These are phyloP conservation scores for Paecilomyces niveus DNA, from an alignment of 2,329 filamentous ascomycete species.

Conservation along the genomic window DNA sequence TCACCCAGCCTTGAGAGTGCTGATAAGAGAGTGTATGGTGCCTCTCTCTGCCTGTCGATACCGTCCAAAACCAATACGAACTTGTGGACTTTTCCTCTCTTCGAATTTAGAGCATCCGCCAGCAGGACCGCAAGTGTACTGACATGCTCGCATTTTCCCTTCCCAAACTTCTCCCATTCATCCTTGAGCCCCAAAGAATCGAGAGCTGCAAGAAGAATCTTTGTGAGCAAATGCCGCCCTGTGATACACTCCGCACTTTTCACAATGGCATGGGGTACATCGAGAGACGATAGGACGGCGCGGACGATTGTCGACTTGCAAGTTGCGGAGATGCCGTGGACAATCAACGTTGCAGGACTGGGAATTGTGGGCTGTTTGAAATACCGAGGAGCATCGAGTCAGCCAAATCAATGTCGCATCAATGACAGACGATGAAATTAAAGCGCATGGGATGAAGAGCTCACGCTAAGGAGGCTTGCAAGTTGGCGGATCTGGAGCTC, in stretches of 20 bases:
- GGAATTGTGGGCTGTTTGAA: constrained; percentile 42
- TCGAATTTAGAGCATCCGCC: constrained; percentile 32
- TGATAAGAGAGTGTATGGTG: constrained; percentile 68
- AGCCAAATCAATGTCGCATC: neutral
- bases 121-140: constrained; percentile 70
- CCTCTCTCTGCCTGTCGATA: constrained; percentile 77
- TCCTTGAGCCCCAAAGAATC: constrained; percentile 26
- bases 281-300: constrained; percentile 56
- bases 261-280: constrained; percentile 37
- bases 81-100: constrained; percentile 36
- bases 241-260: constrained; percentile 41
- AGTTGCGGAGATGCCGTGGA: constrained; percentile 80
- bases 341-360: constrained; percentile 64
- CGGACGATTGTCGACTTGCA: constrained; percentile 71
- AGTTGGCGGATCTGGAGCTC: constrained; percentile 36
- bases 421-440: neutral
- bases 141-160: constrained; percentile 69
- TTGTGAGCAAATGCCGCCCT: constrained; percentile 38
- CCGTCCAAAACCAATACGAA: constrained; percentile 84
- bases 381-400: neutral
- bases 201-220: constrained; percentile 36
- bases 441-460: constrained; percentile 6
- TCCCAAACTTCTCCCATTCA: constrained; percentile 39
- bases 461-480: constrained; percentile 34
- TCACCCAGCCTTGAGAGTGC: constrained; percentile 77